Percentiles rank a stretch among this genome's conserved stretches.
These are phyloP conservation scores for Hypoxylon sp. DNA, from an alignment of 2,329 filamentous ascomycete species.

Conservation along the genomic window DNA sequence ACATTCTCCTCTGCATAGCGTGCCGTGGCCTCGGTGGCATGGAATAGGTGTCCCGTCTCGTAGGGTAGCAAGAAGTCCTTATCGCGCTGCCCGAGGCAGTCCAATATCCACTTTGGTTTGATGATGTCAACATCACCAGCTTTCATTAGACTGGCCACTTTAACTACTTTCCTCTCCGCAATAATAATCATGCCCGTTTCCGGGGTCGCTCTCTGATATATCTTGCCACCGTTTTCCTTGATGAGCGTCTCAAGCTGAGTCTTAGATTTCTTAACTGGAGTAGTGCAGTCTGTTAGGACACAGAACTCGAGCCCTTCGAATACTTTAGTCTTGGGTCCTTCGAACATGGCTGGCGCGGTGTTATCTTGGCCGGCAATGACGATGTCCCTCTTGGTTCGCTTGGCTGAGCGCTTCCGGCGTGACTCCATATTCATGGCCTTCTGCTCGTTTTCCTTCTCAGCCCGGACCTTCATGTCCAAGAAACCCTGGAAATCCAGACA, in stretches of 20 bases:
- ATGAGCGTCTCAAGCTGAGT: slow-evolving; percentile 83
- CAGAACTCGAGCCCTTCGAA: slow-evolving; percentile 86
- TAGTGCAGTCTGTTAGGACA: slow-evolving; percentile 81
- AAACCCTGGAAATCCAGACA: slow-evolving; percentile 86
- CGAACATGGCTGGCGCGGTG: slow-evolving; percentile 60
- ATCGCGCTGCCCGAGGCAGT: slow-evolving; percentile 76
- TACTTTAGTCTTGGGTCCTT: slow-evolving; percentile 71
- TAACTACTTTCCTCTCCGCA: slow-evolving; percentile 84
- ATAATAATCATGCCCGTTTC: slow-evolving; percentile 77
- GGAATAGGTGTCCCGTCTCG: slow-evolving; percentile 78
- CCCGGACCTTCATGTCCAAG: slow-evolving; percentile 75
- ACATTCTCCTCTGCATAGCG: slow-evolving; percentile 72
- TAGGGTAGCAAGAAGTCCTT: slow-evolving; percentile 75
- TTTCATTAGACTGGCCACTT: slow-evolving; percentile 87
- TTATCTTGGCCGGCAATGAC: slow-evolving; percentile 79
- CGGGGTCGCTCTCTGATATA: slow-evolving; percentile 80
- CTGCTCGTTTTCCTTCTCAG: slow-evolving; percentile 78
- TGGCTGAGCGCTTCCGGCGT: slow-evolving; percentile 68
- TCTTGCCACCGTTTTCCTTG: slow-evolving; percentile 84
- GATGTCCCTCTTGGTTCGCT: slow-evolving; percentile 77
- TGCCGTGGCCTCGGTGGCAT: slow-evolving; percentile 71
- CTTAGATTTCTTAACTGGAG: slow-evolving; percentile 82
- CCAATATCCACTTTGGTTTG: slow-evolving; percentile 84
- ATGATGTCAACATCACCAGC: slow-evolving; percentile 79
- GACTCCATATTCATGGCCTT: slow-evolving; percentile 85